These are phyloP conservation scores for Arthrinium puccinioides DNA, from an alignment of 2,329 filamentous ascomycete species.

Conservation along the genomic window DNA sequence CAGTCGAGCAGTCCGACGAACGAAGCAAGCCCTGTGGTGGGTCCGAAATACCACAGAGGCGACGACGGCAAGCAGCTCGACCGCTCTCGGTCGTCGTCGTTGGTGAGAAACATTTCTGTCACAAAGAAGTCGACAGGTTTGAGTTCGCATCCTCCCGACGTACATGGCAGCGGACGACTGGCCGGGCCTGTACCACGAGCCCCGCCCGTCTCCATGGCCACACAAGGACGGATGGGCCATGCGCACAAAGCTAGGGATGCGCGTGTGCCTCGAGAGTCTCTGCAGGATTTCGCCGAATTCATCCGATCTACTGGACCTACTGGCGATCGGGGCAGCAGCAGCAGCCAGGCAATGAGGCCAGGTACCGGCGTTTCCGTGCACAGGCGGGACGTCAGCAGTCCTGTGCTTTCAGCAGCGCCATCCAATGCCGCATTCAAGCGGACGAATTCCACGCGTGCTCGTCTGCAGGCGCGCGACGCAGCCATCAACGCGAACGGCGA, in stretches of 20 bases:
- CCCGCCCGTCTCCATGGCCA: slow-evolving; percentile 20
- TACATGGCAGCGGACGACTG: slow-evolving; percentile 15
- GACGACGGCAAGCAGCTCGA: slow-evolving; percentile 18
- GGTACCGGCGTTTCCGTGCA: slow-evolving; percentile 13
- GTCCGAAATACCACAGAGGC: slow-evolving; percentile 31
- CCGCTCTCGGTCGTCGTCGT: slow-evolving; percentile 36
- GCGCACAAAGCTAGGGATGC: slow-evolving; percentile 60
- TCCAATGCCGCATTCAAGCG: slow-evolving; percentile 31
- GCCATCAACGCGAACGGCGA: slow-evolving; percentile 54
- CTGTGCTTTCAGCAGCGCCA: slow-evolving; percentile 15
- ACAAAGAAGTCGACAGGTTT: slow-evolving; percentile 29
- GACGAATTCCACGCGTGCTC: slow-evolving; percentile 36
- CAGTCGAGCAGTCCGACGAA: slow-evolving; percentile 37
- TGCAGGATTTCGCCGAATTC: slow-evolving; percentile 81
- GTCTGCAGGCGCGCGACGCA: slow-evolving; percentile 66
- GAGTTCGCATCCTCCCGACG: slow-evolving; percentile 27
- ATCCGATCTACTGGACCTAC: slow-evolving; percentile 76
- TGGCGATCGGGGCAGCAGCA: slow-evolving; percentile 22
- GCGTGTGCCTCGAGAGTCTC: slow-evolving; percentile 61
- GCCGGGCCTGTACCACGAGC: slow-evolving; percentile 22
- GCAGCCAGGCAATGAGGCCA: slow-evolving; percentile 13
- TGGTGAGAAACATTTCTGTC: slow-evolving; percentile 32
- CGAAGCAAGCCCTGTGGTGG: slow-evolving; percentile 37
- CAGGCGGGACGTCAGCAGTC: slow-evolving; percentile 24
- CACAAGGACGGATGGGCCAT: slow-evolving; percentile 22